phyloP scores from a whole-genome alignment of 2,329 filamentous ascomycete species.

The Penicillium sp. region DNA sequence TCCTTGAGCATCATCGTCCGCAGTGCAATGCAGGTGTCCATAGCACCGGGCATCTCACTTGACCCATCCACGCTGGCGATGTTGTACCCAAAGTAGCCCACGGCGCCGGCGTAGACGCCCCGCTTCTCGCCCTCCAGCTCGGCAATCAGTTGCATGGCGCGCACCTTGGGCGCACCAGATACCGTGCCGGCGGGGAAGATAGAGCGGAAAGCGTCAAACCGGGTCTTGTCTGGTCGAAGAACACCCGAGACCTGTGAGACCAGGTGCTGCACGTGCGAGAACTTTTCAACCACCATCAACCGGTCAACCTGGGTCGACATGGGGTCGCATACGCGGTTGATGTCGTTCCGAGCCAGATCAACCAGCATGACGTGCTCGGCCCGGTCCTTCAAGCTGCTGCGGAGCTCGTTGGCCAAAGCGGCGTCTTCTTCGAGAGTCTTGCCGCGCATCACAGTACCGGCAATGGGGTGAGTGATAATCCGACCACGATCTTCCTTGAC shows the following conservation, averaged over 20 bases:
- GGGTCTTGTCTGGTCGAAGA: conserved; percentile 73
- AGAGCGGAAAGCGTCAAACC: conserved; percentile 91
- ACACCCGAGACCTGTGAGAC: conserved; percentile 92
- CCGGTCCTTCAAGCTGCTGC: conserved; percentile 78
- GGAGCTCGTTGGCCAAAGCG: conserved; percentile 67
- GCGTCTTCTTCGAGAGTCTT: conserved; percentile 75
- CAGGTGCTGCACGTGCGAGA: conserved; percentile 95
- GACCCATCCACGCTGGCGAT: conserved; percentile 59
- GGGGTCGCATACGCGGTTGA: conserved; percentile 92
- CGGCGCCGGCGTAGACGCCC: conserved; percentile 90
- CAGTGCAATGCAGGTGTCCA: conserved; percentile 81
- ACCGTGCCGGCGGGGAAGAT: conserved; percentile 98
- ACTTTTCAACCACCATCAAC: conserved; percentile 88
- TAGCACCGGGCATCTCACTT: conserved; percentile 66
- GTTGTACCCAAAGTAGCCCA: conserved; percentile 92
- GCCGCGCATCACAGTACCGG: conserved; percentile 87
- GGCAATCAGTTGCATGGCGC: conserved; percentile 94
- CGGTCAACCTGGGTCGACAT: conserved; percentile 83
- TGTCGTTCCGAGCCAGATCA: conserved; percentile 89
- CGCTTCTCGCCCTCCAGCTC: conserved; percentile 92
- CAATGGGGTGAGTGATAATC: conserved; percentile 94
- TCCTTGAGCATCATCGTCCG: conserved; percentile 94
- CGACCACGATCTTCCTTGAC: conserved; percentile 83
- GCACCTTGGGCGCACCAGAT: conserved; percentile 89
- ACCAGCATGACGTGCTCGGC: conserved; percentile 98